A percentile compares a stretch with the other conserved stretches of the same genome.
These are phyloP conservation scores for Datisca glomerata DNA, from an alignment of 306 rosid species.

Conservation along the genomic window DNA sequence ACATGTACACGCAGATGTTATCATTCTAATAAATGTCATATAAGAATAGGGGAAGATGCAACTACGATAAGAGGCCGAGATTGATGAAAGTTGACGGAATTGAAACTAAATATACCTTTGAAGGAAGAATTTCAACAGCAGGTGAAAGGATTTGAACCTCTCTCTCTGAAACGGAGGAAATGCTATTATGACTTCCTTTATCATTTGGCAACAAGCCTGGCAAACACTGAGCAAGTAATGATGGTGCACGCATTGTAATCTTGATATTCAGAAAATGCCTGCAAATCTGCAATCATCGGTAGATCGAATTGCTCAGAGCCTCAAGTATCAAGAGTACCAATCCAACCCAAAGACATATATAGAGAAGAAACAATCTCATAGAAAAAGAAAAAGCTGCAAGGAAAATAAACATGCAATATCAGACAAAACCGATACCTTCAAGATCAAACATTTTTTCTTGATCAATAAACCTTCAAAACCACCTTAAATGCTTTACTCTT, in stretches of 20 bases:
- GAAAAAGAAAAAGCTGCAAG: background rate
- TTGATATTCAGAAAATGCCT: constrained; percentile 4
- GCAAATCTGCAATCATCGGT: background rate
- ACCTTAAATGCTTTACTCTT: no score
- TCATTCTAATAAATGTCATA: background rate
- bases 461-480: no score
- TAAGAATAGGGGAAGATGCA: background rate
- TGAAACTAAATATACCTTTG: constrained; percentile 41
- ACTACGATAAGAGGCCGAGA: background rate
- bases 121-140: constrained; percentile 90
- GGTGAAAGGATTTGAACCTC: constrained; percentile 60
- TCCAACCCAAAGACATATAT: background rate
- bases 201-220: constrained; percentile 69
- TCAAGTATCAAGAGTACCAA: background rate
- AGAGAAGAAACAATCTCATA: background rate
- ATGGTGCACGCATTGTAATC: constrained; percentile 73
- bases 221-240: constrained; percentile 79
- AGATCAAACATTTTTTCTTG: no score
- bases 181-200: constrained; percentile 41
- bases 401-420: background rate
- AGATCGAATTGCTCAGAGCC: background rate
- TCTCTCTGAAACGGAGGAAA: constrained; percentile 49
- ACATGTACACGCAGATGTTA: background rate
- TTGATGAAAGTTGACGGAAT: background rate
- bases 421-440: background rate